Evolutionary conservation across 345 rosid genomes (phyloP).

Genomic region (Cardamine resedifolia): DNA sequence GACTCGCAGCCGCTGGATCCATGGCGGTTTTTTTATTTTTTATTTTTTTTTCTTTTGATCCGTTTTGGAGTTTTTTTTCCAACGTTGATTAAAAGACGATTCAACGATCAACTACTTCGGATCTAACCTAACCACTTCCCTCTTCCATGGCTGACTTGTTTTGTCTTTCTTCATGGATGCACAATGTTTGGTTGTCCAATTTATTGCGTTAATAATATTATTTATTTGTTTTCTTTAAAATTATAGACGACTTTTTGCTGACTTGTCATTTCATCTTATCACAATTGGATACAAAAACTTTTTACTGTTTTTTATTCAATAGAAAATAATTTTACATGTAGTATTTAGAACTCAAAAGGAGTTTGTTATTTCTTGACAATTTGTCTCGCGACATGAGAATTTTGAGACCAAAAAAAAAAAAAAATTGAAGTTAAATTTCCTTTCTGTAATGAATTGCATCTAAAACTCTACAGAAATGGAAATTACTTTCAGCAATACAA

Average conservation of each 20-base stretch:
- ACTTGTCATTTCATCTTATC: conserved; percentile 20
- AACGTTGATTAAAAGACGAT: background rate
- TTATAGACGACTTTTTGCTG: conserved; percentile 21
- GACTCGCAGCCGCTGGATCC: conserved; percentile 36
- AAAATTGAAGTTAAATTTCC: background rate
- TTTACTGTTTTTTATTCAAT: too few species aligned
- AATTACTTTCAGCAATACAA: too few species aligned
- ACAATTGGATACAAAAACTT: background rate
- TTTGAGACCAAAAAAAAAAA: too few species aligned
- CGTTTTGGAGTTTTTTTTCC: background rate
- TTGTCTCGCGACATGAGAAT: background rate
- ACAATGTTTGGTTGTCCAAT: too few species aligned
- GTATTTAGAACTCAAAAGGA: too few species aligned
- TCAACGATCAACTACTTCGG: conserved; percentile 36
- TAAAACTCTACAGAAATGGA: too few species aligned
- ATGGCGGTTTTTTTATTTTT: background rate
- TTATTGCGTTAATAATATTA: background rate
- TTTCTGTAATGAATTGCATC: background rate
- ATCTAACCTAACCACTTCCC: conserved; percentile 23
- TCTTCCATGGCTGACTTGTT: conserved; percentile 35
- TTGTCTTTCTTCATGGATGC: conserved; percentile 11
- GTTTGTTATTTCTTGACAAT: too few species aligned
- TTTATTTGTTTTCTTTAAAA: background rate
- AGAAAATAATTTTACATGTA: too few species aligned
- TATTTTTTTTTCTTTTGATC: background rate